These are phyloP conservation scores for Colletotrichum lini DNA, from an alignment of 2,329 filamentous ascomycete genomes.

Conservation along the genomic window DNA sequence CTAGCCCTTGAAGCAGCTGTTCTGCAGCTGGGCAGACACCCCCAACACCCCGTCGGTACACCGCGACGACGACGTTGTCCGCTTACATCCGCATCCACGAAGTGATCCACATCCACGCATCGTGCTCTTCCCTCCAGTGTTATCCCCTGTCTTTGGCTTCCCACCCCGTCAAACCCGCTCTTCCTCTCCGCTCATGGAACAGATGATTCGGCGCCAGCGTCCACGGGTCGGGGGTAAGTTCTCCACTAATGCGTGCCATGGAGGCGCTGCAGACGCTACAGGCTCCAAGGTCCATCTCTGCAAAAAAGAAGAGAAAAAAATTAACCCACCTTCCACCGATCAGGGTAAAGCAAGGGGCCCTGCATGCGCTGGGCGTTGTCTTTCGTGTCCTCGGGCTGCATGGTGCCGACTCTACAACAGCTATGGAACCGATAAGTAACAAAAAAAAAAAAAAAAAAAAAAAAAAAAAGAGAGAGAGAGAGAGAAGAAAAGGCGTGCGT, in stretches of 20 bases:
- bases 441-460: neutral
- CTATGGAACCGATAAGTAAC: constrained; percentile 12
- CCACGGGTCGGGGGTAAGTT: constrained; percentile 26
- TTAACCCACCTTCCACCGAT: constrained; percentile 8
- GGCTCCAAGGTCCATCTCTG: constrained; percentile 37
- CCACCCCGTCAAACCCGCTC: constrained; percentile 31
- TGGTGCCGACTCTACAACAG: constrained; percentile 28
- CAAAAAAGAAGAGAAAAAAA: neutral
- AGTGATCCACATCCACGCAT: constrained; percentile 8
- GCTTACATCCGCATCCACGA: neutral
- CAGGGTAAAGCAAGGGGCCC: constrained; percentile 32
- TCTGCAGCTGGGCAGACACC: neutral
- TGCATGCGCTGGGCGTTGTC: constrained; percentile 19
- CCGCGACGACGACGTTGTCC: neutral
- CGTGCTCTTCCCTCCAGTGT: neutral
- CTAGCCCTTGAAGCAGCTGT: neutral
- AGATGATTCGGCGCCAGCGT: constrained; percentile 40
- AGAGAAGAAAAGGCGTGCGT: too few relatives aligned
- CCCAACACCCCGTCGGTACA: neutral
- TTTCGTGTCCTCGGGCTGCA: constrained; percentile 28
- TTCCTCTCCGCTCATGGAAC: constrained; percentile 34
- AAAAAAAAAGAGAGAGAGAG: too few relatives aligned
- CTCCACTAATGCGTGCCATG: constrained; percentile 27
- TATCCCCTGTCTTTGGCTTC: constrained; percentile 1
- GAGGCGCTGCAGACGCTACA: constrained; percentile 34